Base-by-base conservation (phyloP, 805 yeast species). In the Ogataea methanolica region DNA sequence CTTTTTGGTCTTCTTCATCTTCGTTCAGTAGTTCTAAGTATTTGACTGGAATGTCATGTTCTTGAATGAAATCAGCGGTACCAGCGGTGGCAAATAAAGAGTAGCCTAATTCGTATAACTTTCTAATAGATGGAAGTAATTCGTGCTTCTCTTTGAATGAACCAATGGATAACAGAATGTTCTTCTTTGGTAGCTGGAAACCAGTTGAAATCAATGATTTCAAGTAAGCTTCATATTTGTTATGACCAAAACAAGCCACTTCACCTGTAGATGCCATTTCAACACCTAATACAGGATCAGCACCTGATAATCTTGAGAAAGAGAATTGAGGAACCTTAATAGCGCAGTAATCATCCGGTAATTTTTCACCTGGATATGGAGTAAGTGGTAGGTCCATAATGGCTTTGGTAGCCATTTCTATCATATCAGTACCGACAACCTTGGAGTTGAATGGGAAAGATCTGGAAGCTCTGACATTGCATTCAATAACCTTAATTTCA, bases 211-310 rank as follows among this genome's bases (percentile, higher is more conserved):
- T 76, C 69, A 94, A 77, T 31, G 97, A 86, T 73, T 94, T 95
- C 72, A 94, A 71, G 74, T 94, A 94, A 21, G 99, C 99, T 74
- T 95, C 99, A 65, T 90, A 91, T 71, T 92, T 92, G 76, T 91
- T 85, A 63, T 79, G 89, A 62, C 99, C 99, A 65, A 94, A 92
- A 54, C 95, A 81, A 43, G 99, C 99, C 63, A 91, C 97, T 70
- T 90, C 98, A 78, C 98, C 98, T 52, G 98, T 92, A 31, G 97
- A 92, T 17, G 98, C 97, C 98, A 92, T 92, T 73, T 92, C 98
- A 55, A 92, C 98, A 73, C 98, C 98, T 56, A 92, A 76, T 52
- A 92, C 90, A 45, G 98, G 98, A 68, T 92, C 98, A 47, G 98
- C 98, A 59, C 98, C 98, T 42, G 97, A 88, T 57, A 92, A 78